These are phyloP conservation scores for Termitomyces sp. DNA, from an alignment of 1,284 basidiomycete species.

Conservation along the genomic window DNA sequence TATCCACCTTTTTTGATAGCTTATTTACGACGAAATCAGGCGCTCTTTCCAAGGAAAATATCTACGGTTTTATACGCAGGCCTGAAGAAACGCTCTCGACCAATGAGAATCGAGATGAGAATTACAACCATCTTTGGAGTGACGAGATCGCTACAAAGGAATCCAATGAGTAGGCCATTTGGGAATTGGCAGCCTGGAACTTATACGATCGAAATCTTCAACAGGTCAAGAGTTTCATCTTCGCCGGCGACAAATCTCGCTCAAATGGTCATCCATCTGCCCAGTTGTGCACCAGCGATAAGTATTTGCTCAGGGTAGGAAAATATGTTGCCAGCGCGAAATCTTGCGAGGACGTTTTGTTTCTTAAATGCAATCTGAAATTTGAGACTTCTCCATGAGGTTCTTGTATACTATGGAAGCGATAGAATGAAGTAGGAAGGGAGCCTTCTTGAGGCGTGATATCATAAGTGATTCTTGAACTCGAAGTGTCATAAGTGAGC, in stretches of 20 bases:
- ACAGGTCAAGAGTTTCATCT: too few relatives aligned
- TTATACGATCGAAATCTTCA: too few relatives aligned
- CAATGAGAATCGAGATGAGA: background rate
- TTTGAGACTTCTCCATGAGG: constrained; percentile 16
- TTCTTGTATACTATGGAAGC: constrained; percentile 25
- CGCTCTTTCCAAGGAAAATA: background rate
- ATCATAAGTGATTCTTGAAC: constrained; percentile 29
- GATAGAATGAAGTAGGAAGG: constrained; percentile 27
- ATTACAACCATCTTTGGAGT: constrained; percentile 8
- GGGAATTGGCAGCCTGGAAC: constrained; percentile 11
- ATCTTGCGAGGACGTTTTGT: too few relatives aligned
- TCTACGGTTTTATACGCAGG: constrained; percentile 27
- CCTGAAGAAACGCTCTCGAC: constrained; percentile 13
- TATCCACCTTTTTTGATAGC: constrained; percentile 31
- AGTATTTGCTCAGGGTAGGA: constrained; percentile 7
- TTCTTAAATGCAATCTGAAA: constrained; percentile 17
- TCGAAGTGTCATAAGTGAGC: constrained; percentile 35
- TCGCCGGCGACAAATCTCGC: too few relatives aligned
- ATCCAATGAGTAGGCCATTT: constrained; percentile 12
- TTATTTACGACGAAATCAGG: constrained; percentile 15
- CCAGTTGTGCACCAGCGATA: background rate
- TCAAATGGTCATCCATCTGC: too few relatives aligned
- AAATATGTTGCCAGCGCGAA: too few relatives aligned
- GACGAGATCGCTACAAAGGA: constrained; percentile 5
- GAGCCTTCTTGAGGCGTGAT: constrained; percentile 25